A percentile compares a stretch with the other conserved stretches of the same genome.
Evolutionary conservation across 371 early-diverging fungal species (phyloP).

Genomic region (Apophysomyces sp.): DNA sequence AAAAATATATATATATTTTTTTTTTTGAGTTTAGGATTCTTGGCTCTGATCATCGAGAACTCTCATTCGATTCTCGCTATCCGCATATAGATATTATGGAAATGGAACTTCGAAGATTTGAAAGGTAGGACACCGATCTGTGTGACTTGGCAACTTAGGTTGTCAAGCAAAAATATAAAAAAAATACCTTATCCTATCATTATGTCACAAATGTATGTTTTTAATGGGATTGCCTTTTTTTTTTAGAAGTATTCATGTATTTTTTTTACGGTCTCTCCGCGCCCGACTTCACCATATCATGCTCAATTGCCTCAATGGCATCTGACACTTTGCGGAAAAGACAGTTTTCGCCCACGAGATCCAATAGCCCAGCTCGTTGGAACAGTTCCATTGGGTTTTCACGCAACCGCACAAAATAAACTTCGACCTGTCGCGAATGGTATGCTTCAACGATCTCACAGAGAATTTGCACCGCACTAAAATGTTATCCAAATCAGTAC

Average conservation of each 20-base stretch:
- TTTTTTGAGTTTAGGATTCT: too few relatives aligned
- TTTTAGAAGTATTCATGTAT: neutral
- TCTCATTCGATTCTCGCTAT: neutral
- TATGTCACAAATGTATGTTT: too few relatives aligned
- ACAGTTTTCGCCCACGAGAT: slow-evolving; percentile 58
- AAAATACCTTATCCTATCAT: neutral
- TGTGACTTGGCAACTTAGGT: neutral
- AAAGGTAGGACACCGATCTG: neutral
- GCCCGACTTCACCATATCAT: slow-evolving; percentile 13
- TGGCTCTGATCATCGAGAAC: neutral
- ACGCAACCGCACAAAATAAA: slow-evolving; percentile 79
- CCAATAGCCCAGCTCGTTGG: slow-evolving; percentile 59
- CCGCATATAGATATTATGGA: neutral
- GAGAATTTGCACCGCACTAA: slow-evolving; percentile 78
- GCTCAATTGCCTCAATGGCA: slow-evolving; percentile 33
- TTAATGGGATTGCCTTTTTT: too few relatives aligned
- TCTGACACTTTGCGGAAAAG: slow-evolving; percentile 37
- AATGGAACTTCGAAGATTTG: too few relatives aligned
- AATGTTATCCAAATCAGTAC: too few relatives aligned
- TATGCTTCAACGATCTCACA: slow-evolving; percentile 80
- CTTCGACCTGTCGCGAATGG: slow-evolving; percentile 63
- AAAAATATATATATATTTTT: too few relatives aligned
- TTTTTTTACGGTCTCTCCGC: neutral
- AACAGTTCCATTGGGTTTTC: slow-evolving; percentile 61
- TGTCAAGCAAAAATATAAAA: neutral